Percentiles rank a stretch among this genome's conserved stretches.
phyloP scores from a whole-genome alignment of 108 stramenopile genomes.

The Ochromonas danica region DNA sequence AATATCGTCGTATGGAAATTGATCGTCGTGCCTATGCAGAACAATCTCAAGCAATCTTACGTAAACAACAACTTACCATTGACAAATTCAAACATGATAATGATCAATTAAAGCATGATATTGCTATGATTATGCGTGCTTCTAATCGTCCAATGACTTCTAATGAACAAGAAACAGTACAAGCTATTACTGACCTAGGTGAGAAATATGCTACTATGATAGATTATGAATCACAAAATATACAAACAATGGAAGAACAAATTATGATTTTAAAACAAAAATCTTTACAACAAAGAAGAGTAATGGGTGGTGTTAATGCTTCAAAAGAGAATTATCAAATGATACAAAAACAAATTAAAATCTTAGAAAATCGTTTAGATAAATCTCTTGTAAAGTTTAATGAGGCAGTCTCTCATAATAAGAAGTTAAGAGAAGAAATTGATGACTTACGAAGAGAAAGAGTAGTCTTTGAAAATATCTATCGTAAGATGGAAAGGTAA shows the following conservation, averaged over 20 bases:
- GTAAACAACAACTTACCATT: constrained; percentile 71
- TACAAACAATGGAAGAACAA: constrained; percentile 62
- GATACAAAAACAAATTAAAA: constrained; percentile 71
- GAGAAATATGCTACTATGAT: constrained; percentile 58
- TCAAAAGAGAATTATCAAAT: constrained; percentile 64
- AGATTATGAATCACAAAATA: constrained; percentile 57
- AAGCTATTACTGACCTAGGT: constrained; percentile 59
- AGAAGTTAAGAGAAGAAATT: constrained; percentile 70
- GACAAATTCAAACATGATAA: constrained; percentile 68
- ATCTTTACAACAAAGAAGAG: constrained; percentile 66
- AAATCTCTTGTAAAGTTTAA: constrained; percentile 80
- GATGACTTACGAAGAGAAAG: constrained; percentile 75
- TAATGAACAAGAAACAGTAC: constrained; percentile 44
- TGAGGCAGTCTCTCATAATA: constrained; percentile 71
- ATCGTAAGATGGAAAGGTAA: constrained; percentile 73
- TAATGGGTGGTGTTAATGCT: constrained; percentile 80
- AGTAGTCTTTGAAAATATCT: constrained; percentile 75
- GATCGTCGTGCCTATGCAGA: constrained; percentile 77
- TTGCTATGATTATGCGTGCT: constrained; percentile 66
- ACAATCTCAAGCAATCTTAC: constrained; percentile 65
- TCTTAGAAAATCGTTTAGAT: constrained; percentile 78
- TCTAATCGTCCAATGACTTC: neutral
- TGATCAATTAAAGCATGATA: constrained; percentile 69
- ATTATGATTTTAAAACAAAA: constrained; percentile 59
- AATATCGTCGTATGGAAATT: constrained; percentile 78